Conservation (phyloP, 192 early-diverging fungal species). For the Umbelopsis vinacea region DNA sequence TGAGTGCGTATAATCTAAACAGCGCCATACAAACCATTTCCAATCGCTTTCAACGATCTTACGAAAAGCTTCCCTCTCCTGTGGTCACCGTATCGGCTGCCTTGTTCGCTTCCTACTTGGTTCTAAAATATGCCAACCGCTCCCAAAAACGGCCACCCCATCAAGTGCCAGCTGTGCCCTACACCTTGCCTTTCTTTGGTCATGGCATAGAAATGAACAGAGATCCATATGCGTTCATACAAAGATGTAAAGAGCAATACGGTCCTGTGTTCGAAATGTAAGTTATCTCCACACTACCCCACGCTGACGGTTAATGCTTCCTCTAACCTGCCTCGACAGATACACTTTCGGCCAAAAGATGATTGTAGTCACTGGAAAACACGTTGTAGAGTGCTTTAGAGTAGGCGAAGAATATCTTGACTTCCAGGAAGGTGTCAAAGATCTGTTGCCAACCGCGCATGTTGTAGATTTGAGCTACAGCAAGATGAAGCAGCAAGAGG, state of each 20-base stretch:
- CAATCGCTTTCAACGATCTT: not conserved
- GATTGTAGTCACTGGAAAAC: slow-evolving; percentile 21
- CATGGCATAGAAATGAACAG: slow-evolving; percentile 10
- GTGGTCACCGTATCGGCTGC: slow-evolving; percentile 8
- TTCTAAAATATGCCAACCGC: too few species aligned
- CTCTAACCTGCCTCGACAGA: not conserved
- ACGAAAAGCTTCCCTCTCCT: not conserved
- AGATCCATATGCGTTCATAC: slow-evolving; percentile 24
- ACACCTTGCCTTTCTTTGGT: slow-evolving; percentile 29
- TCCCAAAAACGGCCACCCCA: not conserved
- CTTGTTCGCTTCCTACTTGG: not conserved
- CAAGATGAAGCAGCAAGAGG: not conserved
- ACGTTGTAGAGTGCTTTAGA: slow-evolving; percentile 21
- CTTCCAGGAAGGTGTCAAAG: slow-evolving; percentile 27
- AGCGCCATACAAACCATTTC: not conserved
- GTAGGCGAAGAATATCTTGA: slow-evolving; percentile 2
- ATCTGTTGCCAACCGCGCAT: slow-evolving; percentile 13
- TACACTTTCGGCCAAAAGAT: slow-evolving; percentile 1
- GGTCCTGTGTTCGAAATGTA: slow-evolving; percentile 27
- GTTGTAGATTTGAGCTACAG: slow-evolving; percentile 14
- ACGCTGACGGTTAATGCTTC: not conserved
- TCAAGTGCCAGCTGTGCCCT: not conserved
- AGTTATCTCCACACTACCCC: not conserved
- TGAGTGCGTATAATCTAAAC: not conserved
- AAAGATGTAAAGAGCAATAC: slow-evolving; percentile 18